Conservation (phyloP, 192 early-diverging fungal species). For the Linderina pennispora region DNA sequence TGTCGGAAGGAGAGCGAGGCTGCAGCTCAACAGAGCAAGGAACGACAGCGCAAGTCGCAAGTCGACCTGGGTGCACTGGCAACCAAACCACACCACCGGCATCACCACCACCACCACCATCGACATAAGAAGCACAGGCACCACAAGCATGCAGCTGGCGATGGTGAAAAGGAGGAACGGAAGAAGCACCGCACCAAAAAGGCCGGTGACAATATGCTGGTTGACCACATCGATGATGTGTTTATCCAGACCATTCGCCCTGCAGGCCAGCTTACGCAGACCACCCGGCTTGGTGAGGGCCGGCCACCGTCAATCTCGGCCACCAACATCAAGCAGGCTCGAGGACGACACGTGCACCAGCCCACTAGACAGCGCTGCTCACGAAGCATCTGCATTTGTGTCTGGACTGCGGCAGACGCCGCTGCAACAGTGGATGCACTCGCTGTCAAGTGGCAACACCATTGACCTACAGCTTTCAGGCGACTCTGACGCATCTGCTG, state of each 20-base stretch:
- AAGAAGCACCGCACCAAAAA: no score
- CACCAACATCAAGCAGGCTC: no score
- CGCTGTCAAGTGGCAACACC: slow-evolving; percentile 14
- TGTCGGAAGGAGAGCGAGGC: slow-evolving; percentile 16
- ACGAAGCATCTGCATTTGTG: no score
- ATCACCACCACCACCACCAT: slow-evolving; percentile 10
- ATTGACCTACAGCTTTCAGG: slow-evolving; percentile 25
- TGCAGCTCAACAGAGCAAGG: slow-evolving; percentile 19
- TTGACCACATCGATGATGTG: slow-evolving; percentile 27
- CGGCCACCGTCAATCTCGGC: no score
- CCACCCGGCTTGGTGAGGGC: no score
- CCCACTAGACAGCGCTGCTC: no score
- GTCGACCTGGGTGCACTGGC: no score
- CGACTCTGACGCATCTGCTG: not conserved
- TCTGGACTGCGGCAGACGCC: no score
- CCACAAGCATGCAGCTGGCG: not conserved
- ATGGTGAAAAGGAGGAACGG: no score
- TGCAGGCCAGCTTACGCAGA: no score
- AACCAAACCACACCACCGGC: no score
- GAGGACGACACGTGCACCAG: not conserved
- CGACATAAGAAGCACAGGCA: slow-evolving; percentile 5
- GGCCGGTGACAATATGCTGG: not conserved
- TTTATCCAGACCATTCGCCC: no score
- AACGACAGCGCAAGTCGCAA: slow-evolving; percentile 24
- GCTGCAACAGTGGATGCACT: slow-evolving; percentile 39